Base-by-base conservation (phyloP, 78 protist genomes). In the Capsaspora owczarzaki region DNA sequence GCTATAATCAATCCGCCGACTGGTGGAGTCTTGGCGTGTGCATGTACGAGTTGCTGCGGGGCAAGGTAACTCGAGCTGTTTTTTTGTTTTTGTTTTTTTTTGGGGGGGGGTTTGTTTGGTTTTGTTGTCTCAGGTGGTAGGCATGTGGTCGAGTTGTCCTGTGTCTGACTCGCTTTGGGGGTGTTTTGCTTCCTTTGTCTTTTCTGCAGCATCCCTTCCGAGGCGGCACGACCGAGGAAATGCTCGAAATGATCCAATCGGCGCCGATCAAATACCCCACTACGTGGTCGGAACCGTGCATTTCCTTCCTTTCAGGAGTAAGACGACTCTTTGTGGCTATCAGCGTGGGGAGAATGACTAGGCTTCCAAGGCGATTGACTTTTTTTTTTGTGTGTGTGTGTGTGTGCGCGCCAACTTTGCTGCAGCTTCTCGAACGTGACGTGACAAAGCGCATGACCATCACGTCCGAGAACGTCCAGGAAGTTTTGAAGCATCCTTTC, bases 1-100 rank as follows among this genome's bases (percentile, higher is more conserved):
- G 72, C 25, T 35, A 53, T 76, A 6, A 19, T 56, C 16, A 37
- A 23, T 53, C 38, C 61, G 83, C 51, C 23, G 95, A 92, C 82
- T 88, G 90, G 91, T 92, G 77, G 77, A 20, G 61, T 33, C 75
- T 94, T 12, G 95, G 95, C 37, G 49, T 69, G 75, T 41, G 49
- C 14, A 0, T 41, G 31, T 38, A 6, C 75, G 43, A 40, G 38
- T 29, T 40, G 63, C 74, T 84, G 23, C 77, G 5, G 16, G 90
- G 90, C 1, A 56, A 56, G 66, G 66, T 56, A 2, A 25, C 33
- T 56, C 4, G 66, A 20, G n/a, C 56, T 10, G 16, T 10, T 49
- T 10, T 49, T 49, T 16, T 49, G 10, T 10, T 49, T 16, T 49
- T 10, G n/a, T 20, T 49, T 16, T 49, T 10, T 49, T 10, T 16